Evolutionary conservation across 139 green algal genomes (phyloP), one percentile per base, ranked within the genome.

Genomic region (Chlorella sp.): DNA sequence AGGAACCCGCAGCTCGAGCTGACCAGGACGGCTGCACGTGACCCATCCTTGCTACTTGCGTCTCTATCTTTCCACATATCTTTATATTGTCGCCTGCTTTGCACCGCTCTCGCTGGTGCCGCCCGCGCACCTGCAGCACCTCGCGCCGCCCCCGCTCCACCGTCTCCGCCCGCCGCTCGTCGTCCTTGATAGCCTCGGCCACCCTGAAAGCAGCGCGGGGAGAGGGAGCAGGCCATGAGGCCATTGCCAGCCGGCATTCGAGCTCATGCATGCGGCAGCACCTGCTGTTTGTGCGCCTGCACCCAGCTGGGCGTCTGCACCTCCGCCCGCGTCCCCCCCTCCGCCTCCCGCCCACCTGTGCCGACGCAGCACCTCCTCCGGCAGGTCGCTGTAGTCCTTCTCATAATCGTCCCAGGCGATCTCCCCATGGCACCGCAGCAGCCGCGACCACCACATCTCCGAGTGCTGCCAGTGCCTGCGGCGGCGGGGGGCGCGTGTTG

Each of bases 331-430:
- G 31, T 29, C 15, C 33, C 55, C 42, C n/a, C 9, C 21, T 12
- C 42, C 2, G 5, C 65, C 46, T 21, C 27, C 45, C 23, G 27
- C 68, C 9, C 71, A 76, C 71, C 71, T 74, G 69, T 90, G 82
- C 58, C 79, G 36, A n/a, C 68, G 38, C 69, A 89, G 73, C 21
- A 91, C 78, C 40, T 84, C 67, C 58, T 78, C 48, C 5, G 92
- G 92, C 36, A 96, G 76, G 77, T 96, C 92, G 40, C 50, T 80
- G 71, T 95, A 96, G 79, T 96, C 91, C 76, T 95, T 95, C 7
- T 90, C 85, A 48, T 88, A 90, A 70, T 96, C 92, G 46, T 96
- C 92, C 83, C 86, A 96, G 0, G 82, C 79, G 50, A 95, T 92
- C 25, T 82, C 71, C 4, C 29, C 23, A 53, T 91, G 83, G 36